Evolutionary conservation across 495 filamentous ascomycete genomes (phyloP), one percentile per base, ranked within the genome.

Genomic region (Trichocladium antarcticum): DNA sequence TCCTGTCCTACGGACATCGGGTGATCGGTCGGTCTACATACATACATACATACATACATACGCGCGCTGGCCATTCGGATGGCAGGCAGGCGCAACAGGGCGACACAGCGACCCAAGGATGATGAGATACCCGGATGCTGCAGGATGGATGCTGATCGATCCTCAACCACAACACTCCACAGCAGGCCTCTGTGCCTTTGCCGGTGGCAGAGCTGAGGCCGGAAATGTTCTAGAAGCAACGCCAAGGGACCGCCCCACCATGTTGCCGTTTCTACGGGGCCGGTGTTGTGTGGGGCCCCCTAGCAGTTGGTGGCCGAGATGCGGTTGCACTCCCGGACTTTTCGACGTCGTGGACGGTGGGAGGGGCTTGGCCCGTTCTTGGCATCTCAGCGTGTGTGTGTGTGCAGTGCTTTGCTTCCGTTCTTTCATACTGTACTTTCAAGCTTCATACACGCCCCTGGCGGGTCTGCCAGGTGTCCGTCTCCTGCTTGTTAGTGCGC

Each of bases 11-110:
- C 24, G 24, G 24, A n/a, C n/a, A n/a, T n/a, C n/a, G 54, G 56
- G 31, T 40, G 45, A 56, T 60, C 57, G 57, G 53, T 55, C 51
- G 51, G 52, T n/a, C n/a, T n/a, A n/a, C n/a, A n/a, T n/a, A n/a
- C n/a, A n/a, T n/a, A n/a, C n/a, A n/a, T n/a, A n/a, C n/a, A n/a
- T n/a, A n/a, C n/a, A n/a, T n/a, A n/a, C n/a, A n/a, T n/a, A n/a
- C n/a, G n/a, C n/a, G n/a, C n/a, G n/a, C n/a, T n/a, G n/a, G n/a
- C n/a, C n/a, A n/a, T n/a, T n/a, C n/a, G n/a, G n/a, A n/a, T n/a
- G n/a, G n/a, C n/a, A n/a, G n/a, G n/a, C n/a, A n/a, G n/a, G n/a
- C n/a, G n/a, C n/a, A n/a, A n/a, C n/a, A n/a, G n/a, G n/a, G n/a
- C n/a, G n/a, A n/a, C n/a, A n/a, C n/a, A n/a, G n/a, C n/a, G n/a